A percentile compares a stretch with the other conserved stretches of the same genome.
phyloP scores from a whole-genome alignment of 2,329 filamentous ascomycete genomes.

The Botrytis fragariae region DNA sequence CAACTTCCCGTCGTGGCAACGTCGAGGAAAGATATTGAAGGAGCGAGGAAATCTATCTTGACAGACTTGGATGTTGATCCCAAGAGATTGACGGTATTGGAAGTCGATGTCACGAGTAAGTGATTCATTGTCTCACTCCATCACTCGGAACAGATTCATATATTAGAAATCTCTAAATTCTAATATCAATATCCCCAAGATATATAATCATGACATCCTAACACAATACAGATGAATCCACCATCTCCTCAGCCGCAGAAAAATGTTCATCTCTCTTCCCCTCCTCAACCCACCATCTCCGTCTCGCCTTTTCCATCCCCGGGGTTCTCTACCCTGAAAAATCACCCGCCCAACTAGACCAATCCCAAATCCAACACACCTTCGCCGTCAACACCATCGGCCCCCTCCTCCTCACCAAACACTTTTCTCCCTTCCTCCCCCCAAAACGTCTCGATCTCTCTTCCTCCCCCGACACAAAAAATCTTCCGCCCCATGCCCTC shows the following conservation, averaged over 20 bases:
- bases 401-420: slow-evolving; percentile 73
- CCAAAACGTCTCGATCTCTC: slow-evolving; percentile 48
- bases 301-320: slow-evolving; percentile 66
- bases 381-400: slow-evolving; percentile 72
- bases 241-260: slow-evolving; percentile 56
- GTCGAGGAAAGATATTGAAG: slow-evolving; percentile 51
- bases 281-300: slow-evolving; percentile 54
- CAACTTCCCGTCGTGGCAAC: slow-evolving; percentile 59
- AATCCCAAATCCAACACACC: slow-evolving; percentile 60
- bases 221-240: slow-evolving; percentile 52
- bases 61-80: slow-evolving; percentile 46
- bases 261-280: slow-evolving; percentile 54
- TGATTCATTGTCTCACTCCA: neutral
- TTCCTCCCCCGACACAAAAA: slow-evolving; percentile 24
- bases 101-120: slow-evolving; percentile 57
- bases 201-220: neutral
- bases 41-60: slow-evolving; percentile 50
- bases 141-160: neutral
- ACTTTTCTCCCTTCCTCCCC: slow-evolving; percentile 69
- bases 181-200: neutral
- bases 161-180: neutral
- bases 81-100: slow-evolving; percentile 49
- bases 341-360: slow-evolving; percentile 62
- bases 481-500: slow-evolving; percentile 54
- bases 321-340: slow-evolving; percentile 74